These are phyloP conservation scores for Globisporangium camurandrum DNA, from an alignment of 352 stramenopile genomes.

Conservation along the genomic window DNA sequence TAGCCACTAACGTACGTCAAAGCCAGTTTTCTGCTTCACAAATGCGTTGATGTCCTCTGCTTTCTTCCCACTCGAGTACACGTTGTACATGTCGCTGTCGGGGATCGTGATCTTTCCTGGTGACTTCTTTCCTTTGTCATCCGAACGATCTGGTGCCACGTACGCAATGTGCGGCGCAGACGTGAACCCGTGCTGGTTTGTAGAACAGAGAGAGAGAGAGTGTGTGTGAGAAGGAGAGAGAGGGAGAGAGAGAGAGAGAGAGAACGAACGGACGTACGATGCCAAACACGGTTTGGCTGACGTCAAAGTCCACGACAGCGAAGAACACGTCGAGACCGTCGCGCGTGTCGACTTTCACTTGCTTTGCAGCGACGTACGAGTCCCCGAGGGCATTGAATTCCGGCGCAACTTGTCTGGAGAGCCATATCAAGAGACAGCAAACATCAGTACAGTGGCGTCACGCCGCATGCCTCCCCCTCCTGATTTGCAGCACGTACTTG, in stretches of 20 bases:
- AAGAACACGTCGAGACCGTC: slow-evolving; percentile 77
- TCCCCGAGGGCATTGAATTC: slow-evolving; percentile 60
- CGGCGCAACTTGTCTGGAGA: slow-evolving; percentile 48
- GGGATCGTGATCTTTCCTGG: slow-evolving; percentile 47
- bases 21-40: slow-evolving; percentile 77
- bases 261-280: slow-evolving; percentile 20
- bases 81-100: slow-evolving; percentile 61
- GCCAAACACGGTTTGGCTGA: slow-evolving; percentile 58
- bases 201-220: not conserved
- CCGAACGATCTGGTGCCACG: slow-evolving; percentile 47
- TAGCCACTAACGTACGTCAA: slow-evolving; percentile 32
- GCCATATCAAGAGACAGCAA: too few relatives aligned
- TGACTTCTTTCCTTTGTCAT: slow-evolving; percentile 39
- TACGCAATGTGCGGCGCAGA: slow-evolving; percentile 75
- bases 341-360: slow-evolving; percentile 64
- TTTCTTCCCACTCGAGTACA: slow-evolving; percentile 67
- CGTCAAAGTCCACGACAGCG: slow-evolving; percentile 68
- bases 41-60: slow-evolving; percentile 64
- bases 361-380: slow-evolving; percentile 56
- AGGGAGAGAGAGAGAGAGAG: not conserved
- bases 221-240: not conserved
- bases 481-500: slow-evolving; percentile 49
- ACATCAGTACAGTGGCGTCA: too few relatives aligned
- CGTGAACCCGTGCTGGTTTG: slow-evolving; percentile 59
- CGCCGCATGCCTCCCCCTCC: too few relatives aligned